Evolutionary conservation across 2,329 filamentous ascomycete genomes (phyloP), one percentile per base, ranked within the genome.

Genomic region (Hymenoscyphus fraxineus): DNA sequence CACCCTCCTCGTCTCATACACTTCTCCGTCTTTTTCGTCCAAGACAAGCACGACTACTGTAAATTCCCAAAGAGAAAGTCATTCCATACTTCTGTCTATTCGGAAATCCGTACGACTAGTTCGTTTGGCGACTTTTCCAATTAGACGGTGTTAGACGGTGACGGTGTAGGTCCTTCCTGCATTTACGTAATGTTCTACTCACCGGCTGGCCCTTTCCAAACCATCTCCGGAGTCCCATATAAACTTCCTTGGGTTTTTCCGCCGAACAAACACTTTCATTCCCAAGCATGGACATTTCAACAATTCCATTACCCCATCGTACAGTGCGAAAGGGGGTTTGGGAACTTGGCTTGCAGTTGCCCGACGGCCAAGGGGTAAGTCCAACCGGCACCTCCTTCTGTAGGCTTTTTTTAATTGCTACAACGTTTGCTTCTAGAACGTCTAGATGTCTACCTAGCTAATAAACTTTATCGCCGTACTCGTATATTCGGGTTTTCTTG

Each of bases 191-290:
- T 22, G 12, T n/a, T 16, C n/a, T 56, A 7, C 31, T 38, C 51
- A 27, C 12, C 58, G 32, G 35, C 16, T 51, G 39, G n/a, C 12
- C 54, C 31, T 40, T 31, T 56, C 54, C 22, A 38, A 47, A 59
- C 61, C 64, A 64, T 65, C 61, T 67, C 66, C 66, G 66, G 58
- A 62, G 40, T 58, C 59, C 39, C 64, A 65, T 64, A 65, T 62
- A 65, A 67, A 64, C 9, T 7, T 7, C 22, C 44, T 13, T 40
- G 16, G 3, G 31, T 55, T 62, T 64, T 60, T 64, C 63, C 64
- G 62, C 22, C 22, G 19, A 27, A 22, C 47, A 22, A 27, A 22
- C n/a, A 10, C 22, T 12, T 22, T 54, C 47, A 12, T 54, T 54
- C 22, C 47, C 22, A 54, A 27, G 19, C 44, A 51, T 51, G 44